Percentiles rank a stretch among this genome's conserved stretches.
Evolutionary conservation across 169 alveolate species (phyloP).

Genomic region (Plasmodium gonderi): DNA sequence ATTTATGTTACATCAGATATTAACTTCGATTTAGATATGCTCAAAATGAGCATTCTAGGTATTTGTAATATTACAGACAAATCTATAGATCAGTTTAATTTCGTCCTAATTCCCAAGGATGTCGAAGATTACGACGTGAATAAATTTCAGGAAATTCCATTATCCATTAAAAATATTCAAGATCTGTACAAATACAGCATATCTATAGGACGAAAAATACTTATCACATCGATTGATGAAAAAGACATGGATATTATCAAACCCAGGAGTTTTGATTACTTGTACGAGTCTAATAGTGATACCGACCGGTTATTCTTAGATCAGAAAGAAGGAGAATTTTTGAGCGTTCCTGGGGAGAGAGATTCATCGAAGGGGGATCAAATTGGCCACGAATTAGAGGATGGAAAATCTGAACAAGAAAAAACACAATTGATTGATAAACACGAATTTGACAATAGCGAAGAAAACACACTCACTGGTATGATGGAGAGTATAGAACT

Average conservation of each 20-base stretch:
- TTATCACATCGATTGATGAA: constrained; percentile 35
- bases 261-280: constrained; percentile 36
- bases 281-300: constrained; percentile 21
- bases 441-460: not conserved
- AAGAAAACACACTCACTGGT: not conserved
- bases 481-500: not conserved
- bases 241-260: constrained; percentile 1
- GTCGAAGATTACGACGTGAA: constrained; percentile 2
- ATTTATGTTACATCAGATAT: constrained; percentile 68
- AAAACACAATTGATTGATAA: not conserved
- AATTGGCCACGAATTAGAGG: not conserved
- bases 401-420: not conserved
- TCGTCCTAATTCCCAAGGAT: constrained; percentile 17
- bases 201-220: constrained; percentile 17
- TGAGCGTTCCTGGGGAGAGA: not conserved
- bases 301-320: not conserved
- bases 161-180: constrained; percentile 9
- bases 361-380: not conserved
- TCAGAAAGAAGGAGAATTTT: not conserved
- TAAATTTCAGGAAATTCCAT: constrained; percentile 23
- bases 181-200: constrained; percentile 52
- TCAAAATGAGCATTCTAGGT: constrained; percentile 64
- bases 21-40: constrained; percentile 40
- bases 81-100: constrained; percentile 35
- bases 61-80: constrained; percentile 25